Base-by-base conservation (phyloP, 345 rosid species). In the Salix koriyanagi region DNA sequence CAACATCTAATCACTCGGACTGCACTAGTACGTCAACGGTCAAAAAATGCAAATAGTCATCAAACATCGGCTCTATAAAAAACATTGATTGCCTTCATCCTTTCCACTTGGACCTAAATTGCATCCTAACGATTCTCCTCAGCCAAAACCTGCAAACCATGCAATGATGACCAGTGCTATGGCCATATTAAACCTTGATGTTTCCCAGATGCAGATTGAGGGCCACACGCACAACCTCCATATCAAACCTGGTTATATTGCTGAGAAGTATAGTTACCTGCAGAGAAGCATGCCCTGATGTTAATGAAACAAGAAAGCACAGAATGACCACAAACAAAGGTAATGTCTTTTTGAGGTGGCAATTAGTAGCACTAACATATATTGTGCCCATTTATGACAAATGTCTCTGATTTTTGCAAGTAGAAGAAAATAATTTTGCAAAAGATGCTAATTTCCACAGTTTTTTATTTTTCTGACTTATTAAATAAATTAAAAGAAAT, bases 21-120 rank as follows among this genome's bases (percentile, higher is more conserved):
- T 73, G 74, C 71, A 61, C 7, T 4, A 73, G 76, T 74, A 78
- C 79, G 69, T 77, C 67, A 69, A 77, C 65, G 50, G 23, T 48
- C 21, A 75, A 76, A 66, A 41, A 77, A 12, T 64, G 62, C 54
- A 75, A 66, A 28, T 12, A 19, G 44, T 54, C 25, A 66, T 54
- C 25, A 66, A 81, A 81, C 77, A n/a, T 72, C 76, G 48, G 64
- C 76, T n/a, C 84, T 84, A 73, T 78, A 80, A 84, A 86, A 70
- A 52, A 13, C 69, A 36, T 44, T 62, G 73, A 68, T 73, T 69
- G 80, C 81, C 65, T 72, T 69, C 44, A 65, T 56, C 52, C 12
- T 12, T 65, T 71, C 69, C 32, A 42, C 28, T 50, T 65, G n/a
- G 46, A 28, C 75, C 52, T 14, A 4, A 36, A 62, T n/a, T 15